These are phyloP conservation scores for Aspergillus neoniger DNA, from an alignment of 2,329 filamentous ascomycete species.

Conservation along the genomic window DNA sequence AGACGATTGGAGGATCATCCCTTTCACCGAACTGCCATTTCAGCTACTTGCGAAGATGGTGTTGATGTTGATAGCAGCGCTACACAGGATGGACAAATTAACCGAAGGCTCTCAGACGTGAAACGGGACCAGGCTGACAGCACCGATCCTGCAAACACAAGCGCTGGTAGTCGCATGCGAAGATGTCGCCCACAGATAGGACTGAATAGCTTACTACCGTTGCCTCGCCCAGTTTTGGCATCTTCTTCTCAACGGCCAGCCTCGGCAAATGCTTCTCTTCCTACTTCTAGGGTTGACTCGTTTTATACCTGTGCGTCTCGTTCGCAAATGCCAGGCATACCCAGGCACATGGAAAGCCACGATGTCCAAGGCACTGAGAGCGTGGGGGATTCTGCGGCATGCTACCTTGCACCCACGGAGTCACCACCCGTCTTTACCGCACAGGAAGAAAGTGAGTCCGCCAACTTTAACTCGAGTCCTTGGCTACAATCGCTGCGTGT, in stretches of 20 bases:
- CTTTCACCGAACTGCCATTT: constrained; percentile 35
- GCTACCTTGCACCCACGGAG: constrained; percentile 13
- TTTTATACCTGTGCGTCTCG: constrained; percentile 16
- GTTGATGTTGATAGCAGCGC: background rate
- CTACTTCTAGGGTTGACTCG: constrained; percentile 7
- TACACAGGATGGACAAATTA: background rate
- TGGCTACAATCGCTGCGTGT: constrained; percentile 8
- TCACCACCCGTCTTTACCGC: constrained; percentile 6
- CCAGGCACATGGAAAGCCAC: background rate
- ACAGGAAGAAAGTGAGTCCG: background rate
- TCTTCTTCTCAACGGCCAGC: background rate
- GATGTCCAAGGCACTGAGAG: background rate
- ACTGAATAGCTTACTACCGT: background rate
- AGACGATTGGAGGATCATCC: constrained; percentile 36
- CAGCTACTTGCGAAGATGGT: constrained; percentile 22
- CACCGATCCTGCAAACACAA: background rate
- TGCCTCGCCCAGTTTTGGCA: background rate
- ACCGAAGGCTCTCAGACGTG: background rate
- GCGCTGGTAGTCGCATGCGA: background rate
- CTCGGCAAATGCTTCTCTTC: background rate
- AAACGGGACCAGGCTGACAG: background rate
- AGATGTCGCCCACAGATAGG: background rate
- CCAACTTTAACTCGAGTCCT: background rate
- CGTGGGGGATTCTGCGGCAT: background rate
- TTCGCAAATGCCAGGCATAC: background rate